These are phyloP conservation scores for Escovopsis sp. DNA, from an alignment of 2,329 filamentous ascomycete species.

Conservation along the genomic window DNA sequence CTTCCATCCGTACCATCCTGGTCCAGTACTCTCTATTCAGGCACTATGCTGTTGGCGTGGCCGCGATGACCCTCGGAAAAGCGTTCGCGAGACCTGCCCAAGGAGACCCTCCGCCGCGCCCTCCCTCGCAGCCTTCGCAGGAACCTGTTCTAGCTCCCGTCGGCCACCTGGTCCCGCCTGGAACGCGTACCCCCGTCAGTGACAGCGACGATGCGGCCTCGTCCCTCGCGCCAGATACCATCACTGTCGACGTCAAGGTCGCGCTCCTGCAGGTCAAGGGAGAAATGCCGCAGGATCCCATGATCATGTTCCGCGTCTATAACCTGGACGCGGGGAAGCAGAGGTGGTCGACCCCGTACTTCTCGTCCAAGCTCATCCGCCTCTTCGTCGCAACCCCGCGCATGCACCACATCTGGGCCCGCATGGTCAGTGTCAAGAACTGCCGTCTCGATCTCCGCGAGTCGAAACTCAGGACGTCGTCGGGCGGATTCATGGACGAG, in stretches of 20 bases:
- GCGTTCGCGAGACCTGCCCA: constrained; percentile 45
- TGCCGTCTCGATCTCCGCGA: constrained; percentile 69
- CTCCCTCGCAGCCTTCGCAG: constrained; percentile 9
- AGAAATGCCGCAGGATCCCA: constrained; percentile 76
- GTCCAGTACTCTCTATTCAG: constrained; percentile 87
- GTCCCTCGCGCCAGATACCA: constrained; percentile 42
- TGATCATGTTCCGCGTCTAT: constrained; percentile 80
- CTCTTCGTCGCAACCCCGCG: constrained; percentile 78
- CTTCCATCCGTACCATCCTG: constrained; percentile 62
- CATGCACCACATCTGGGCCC: constrained; percentile 71
- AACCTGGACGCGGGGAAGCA: constrained; percentile 70
- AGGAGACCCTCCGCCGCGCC: constrained; percentile 19
- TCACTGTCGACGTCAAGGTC: constrained; percentile 71
- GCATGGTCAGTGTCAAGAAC: constrained; percentile 70
- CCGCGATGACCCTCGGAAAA: constrained; percentile 56
- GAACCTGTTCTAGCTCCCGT: constrained; percentile 11
- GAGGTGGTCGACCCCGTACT: constrained; percentile 73
- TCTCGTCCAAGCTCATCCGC: constrained; percentile 63
- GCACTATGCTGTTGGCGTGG: constrained; percentile 79
- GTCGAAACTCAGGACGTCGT: constrained; percentile 50
- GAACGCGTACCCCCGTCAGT: constrained; percentile 10
- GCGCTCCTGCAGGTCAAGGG: constrained; percentile 78
- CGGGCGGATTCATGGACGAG: constrained; percentile 49
- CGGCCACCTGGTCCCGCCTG: constrained; percentile 24
- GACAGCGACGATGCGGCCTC: constrained; percentile 18